phyloP scores from a whole-genome alignment of 148 eudicot species.

The Linanthus parryae region DNA sequence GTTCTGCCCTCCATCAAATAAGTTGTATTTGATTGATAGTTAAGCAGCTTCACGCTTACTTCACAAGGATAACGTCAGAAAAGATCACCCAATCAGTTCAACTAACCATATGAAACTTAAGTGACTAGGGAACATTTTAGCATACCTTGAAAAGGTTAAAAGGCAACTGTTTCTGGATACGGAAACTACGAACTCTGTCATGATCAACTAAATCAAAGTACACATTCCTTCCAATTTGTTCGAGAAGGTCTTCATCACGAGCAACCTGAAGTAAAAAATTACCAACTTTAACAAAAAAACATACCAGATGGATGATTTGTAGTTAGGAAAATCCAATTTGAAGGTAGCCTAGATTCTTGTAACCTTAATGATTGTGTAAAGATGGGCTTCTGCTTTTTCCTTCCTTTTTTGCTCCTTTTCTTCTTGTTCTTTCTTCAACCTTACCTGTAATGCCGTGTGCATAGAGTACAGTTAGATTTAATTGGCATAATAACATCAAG shows the following conservation, averaged over 20 bases:
- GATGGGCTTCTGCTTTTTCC: conserved; percentile 94
- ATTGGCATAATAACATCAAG: conserved; percentile 3
- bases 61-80: too few relatives aligned
- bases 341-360: conserved; percentile 1
- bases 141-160: conserved; percentile 82
- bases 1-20: too few relatives aligned
- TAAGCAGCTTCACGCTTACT: too few relatives aligned
- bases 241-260: conserved; percentile 76
- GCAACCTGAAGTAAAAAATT: conserved; percentile 56
- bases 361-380: conserved; percentile 96
- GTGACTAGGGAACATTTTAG: neutral
- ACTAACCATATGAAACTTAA: conserved; percentile 1
- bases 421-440: conserved; percentile 89
- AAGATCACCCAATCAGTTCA: neutral
- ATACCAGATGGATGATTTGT: neutral
- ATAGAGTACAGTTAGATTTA: conserved; percentile 1
- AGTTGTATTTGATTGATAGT: too few relatives aligned
- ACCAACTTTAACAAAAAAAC: too few relatives aligned
- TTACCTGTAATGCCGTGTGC: conserved; percentile 30
- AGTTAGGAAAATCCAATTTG: too few relatives aligned
- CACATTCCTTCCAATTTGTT: conserved; percentile 83
- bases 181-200: conserved; percentile 80
- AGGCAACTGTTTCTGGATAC: conserved; percentile 77
- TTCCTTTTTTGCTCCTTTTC: conserved; percentile 85
- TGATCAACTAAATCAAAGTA: conserved; percentile 96